Evolutionary conservation across 2,329 filamentous ascomycete species (phyloP), one percentile per base, ranked within the genome.

Genomic region (Scedosporium minutisporum): DNA sequence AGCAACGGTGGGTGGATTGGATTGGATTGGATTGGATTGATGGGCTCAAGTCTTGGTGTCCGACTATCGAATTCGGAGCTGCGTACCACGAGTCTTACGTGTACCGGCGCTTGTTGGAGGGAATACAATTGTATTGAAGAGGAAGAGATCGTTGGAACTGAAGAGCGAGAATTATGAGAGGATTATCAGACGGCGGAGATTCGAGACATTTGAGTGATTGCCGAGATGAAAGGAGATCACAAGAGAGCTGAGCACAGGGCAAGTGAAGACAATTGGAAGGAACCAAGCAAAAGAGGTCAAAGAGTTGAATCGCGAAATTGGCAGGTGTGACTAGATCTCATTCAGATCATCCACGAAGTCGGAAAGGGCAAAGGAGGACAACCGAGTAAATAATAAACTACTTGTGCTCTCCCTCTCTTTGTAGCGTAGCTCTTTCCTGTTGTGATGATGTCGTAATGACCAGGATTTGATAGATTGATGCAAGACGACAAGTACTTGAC

Each of bases 211-310:
- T 18, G 21, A n/a, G 7, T 9, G 51, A 55, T 55, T 55, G 18
- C 51, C 51, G 51, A 55, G 23, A 55, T 55, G 51, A 55, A 55
- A 55, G 51, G 51, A 55, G 51, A 55, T 55, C 51, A 55, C 12
- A 48, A 18, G 6, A 48, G n/a, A 23, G 51, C 18, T 25, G 51
- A 55, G 51, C 51, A 16, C 18, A 23, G 21, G 23, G 18, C 18
- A 23, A 55, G 21, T 18, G 44, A 48, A 21, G 21, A 46, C 14
- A 46, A 46, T 46, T 9, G 44, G 44, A 48, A 48, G 44, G 16
- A 48, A 5, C 16, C 21, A 18, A 12, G 16, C 9, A 48, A 18
- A 48, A 23, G 44, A 48, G 21, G 44, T 7, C 21, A 23, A n/a
- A 48, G 44, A 18, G 44, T n/a, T 48, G n/a, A 48, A 48, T n/a